These are phyloP conservation scores for Gigaspora rosea DNA, from an alignment of 192 early-diverging fungal species.

Conservation along the genomic window DNA sequence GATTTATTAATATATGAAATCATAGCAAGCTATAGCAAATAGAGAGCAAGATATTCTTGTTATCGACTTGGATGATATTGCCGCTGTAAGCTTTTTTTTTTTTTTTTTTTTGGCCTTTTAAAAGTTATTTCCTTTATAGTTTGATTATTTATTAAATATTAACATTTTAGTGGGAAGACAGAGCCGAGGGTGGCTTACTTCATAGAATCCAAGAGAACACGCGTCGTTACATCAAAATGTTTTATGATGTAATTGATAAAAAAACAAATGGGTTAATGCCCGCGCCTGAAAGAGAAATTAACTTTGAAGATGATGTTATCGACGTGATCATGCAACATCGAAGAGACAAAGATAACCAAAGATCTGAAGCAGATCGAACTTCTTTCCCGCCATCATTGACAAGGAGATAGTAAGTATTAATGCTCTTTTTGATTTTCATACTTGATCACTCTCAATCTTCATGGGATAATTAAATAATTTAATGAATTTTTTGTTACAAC, in stretches of 20 bases:
- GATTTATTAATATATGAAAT: neutral
- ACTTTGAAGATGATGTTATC: constrained; percentile 75
- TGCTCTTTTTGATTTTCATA: neutral
- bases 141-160: constrained; percentile 36
- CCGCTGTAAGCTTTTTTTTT: constrained; percentile 35
- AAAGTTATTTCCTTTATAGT: neutral
- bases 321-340: constrained; percentile 91
- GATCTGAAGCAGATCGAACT: constrained; percentile 39
- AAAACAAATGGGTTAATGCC: constrained; percentile 44
- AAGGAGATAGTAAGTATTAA: constrained; percentile 75
- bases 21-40: constrained; percentile 66
- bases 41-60: constrained; percentile 59
- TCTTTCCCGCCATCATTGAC: constrained; percentile 81
- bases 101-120: neutral
- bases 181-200: constrained; percentile 45
- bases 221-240: constrained; percentile 81
- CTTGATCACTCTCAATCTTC: neutral
- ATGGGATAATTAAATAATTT: neutral
- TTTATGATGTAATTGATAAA: constrained; percentile 70
- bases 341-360: constrained; percentile 46
- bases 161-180: constrained; percentile 2
- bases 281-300: constrained; percentile 50
- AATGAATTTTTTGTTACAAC: neutral
- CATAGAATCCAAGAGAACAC: constrained; percentile 81
- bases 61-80: constrained; percentile 71